Evolutionary conservation across 108 stramenopile species (phyloP).

Genomic region (Schizochytrium sp.): DNA sequence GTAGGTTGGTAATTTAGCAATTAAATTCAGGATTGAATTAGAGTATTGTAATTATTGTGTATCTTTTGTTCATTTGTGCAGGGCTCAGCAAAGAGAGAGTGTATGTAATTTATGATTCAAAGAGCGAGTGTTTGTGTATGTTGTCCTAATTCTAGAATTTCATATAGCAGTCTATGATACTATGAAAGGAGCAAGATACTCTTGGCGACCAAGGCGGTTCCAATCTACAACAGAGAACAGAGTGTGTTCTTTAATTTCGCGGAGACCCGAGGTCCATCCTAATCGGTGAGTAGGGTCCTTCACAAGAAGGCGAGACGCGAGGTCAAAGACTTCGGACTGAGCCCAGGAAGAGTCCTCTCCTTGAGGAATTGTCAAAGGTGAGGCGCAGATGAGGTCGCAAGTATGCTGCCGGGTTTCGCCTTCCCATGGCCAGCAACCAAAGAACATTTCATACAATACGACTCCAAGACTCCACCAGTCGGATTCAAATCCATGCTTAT

Average conservation of each 20-base stretch:
- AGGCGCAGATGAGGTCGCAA: slow-evolving; percentile 39
- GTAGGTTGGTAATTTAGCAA: no score
- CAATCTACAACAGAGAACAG: slow-evolving; percentile 92
- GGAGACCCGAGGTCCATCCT: slow-evolving; percentile 81
- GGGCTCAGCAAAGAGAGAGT: no score
- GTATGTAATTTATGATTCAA: no score
- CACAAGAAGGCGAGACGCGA: slow-evolving; percentile 77
- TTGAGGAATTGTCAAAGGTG: slow-evolving; percentile 69
- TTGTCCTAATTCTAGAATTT: no score
- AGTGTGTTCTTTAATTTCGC: slow-evolving; percentile 87
- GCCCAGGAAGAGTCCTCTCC: background rate
- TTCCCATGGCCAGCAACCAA: slow-evolving; percentile 72
- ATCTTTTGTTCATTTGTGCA: no score
- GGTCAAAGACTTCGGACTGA: slow-evolving; percentile 16
- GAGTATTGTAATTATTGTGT: no score
- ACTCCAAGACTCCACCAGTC: slow-evolving; percentile 98
- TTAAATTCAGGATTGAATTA: no score
- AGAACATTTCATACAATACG: slow-evolving; percentile 93
- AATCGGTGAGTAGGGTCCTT: slow-evolving; percentile 88
- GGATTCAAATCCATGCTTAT: slow-evolving; percentile 94
- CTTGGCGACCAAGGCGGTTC: slow-evolving; percentile 69
- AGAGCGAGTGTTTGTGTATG: no score
- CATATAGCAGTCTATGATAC: no score
- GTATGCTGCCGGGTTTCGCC: slow-evolving; percentile 18
- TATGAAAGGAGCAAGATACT: no score